Base-by-base conservation (phyloP, 371 early-diverging fungal genomes). In the Mortierella sp. region DNA sequence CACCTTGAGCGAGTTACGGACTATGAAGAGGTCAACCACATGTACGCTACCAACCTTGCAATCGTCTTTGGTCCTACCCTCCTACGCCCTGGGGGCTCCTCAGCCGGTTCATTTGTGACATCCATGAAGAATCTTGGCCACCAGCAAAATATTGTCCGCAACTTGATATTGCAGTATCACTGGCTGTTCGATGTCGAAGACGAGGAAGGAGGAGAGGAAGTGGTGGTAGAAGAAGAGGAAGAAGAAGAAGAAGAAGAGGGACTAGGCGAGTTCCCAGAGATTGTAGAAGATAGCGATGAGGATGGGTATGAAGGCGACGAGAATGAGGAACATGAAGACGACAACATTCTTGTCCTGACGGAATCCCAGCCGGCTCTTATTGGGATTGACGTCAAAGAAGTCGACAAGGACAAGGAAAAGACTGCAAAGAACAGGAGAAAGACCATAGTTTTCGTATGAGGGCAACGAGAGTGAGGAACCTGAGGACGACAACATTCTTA, bases 21-120 rank as follows among this genome's bases (percentile, higher is more conserved):
- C 78, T 94, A 86, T 62, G 94, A 94, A 73, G 93, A 93, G 49
- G 87, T 88, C 73, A 95, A 95, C 73, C 94, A 95, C 71, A 95
- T 95, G 96, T 95, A 94, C 73, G 94, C 93, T 20, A 92, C 93
- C 30, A 95, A 95, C 64, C 86, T 95, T 37, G 95, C 96, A 3
- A 93, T 95, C 70, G 96, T 95, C 57, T 95, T 95, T 88, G 95
- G 95, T 5, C 95, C 96, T 2, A 94, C 93, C 5, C 78, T 95
- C 58, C 77, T 95, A 62, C 93, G 93, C 22, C 92, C 96, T 12
- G 92, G 87, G 5, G 94, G 94, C 2, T 88, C 92, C 0, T 88
- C 91, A n/a, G 87, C 92, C 39, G 87, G 84, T 70, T 91, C 92
- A n/a, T 92, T 92, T 77, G 88, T 90, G 43, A 87, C 88, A 0